Evolutionary conservation across 169 alveolate species (phyloP).

Genomic region (Cryptosporidium baileyi): DNA sequence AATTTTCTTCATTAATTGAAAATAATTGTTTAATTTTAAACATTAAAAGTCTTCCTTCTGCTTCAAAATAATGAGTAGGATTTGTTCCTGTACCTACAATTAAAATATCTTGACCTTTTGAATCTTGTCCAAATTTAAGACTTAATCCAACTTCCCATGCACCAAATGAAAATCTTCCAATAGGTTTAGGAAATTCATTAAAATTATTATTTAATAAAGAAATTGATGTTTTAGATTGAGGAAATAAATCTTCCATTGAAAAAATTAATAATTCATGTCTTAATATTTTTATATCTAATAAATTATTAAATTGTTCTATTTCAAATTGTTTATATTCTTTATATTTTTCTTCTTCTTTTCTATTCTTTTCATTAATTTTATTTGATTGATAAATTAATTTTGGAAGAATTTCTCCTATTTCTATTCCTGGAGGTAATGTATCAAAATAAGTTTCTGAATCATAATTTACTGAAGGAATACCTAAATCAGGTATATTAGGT

Average conservation of each 20-base stretch:
- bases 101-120: slow-evolving; percentile 45
- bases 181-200: slow-evolving; percentile 26
- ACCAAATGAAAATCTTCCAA: slow-evolving; percentile 48
- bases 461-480: slow-evolving; percentile 17
- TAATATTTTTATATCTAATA: slow-evolving; percentile 4
- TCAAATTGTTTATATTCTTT: neutral
- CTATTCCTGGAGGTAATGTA: slow-evolving; percentile 66
- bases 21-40: slow-evolving; percentile 28
- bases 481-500: slow-evolving; percentile 49
- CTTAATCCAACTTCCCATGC: slow-evolving; percentile 66
- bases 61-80: slow-evolving; percentile 58
- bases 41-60: slow-evolving; percentile 49
- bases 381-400: slow-evolving; percentile 20
- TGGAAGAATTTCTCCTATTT: slow-evolving; percentile 51
- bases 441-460: slow-evolving; percentile 31
- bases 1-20: neutral
- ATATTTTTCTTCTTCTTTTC: neutral
- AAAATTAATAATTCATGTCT: slow-evolving; percentile 25
- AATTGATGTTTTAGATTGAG: neutral
- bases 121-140: slow-evolving; percentile 38
- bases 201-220: neutral
- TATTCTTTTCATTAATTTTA: neutral
- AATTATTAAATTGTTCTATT: neutral
- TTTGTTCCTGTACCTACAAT: slow-evolving; percentile 64
- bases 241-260: slow-evolving; percentile 48